Conservation (phyloP, 2,329 filamentous ascomycete genomes). For the Arthrocladium fulminans region DNA sequence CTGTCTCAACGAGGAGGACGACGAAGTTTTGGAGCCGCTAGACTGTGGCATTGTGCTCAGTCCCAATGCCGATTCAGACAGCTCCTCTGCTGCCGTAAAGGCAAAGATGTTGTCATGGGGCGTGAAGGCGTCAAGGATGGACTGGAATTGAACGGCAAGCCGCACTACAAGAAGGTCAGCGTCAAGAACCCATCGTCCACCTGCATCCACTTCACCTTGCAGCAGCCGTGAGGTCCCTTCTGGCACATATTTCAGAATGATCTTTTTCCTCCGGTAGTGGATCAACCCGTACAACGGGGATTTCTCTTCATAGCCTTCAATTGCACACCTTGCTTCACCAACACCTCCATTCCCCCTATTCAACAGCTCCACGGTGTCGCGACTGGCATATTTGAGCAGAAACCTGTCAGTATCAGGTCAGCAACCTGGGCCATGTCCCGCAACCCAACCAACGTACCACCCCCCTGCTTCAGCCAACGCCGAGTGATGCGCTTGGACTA, state of each 20-base stretch:
- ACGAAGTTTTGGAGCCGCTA: conserved; percentile 76
- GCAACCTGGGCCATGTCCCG: conserved; percentile 11
- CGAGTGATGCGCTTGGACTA: conserved; percentile 76
- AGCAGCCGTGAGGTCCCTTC: conserved; percentile 83
- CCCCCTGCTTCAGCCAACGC: conserved; percentile 76
- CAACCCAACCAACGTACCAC: conserved; percentile 58
- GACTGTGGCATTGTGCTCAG: conserved; percentile 84
- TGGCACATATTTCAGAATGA: conserved; percentile 86
- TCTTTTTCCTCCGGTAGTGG: conserved; percentile 78
- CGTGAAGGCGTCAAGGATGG: conserved; percentile 58
- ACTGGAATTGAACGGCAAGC: conserved; percentile 61
- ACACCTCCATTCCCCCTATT: conserved; percentile 72
- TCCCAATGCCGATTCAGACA: conserved; percentile 80
- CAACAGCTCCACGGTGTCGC: conserved; percentile 78
- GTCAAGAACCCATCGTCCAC: background rate
- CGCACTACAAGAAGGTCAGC: conserved; percentile 52
- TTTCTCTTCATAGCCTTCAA: conserved; percentile 69
- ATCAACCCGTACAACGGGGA: conserved; percentile 89
- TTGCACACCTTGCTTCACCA: conserved; percentile 67
- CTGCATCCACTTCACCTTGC: conserved; percentile 58
- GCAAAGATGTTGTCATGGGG: conserved; percentile 81
- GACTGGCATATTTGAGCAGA: conserved; percentile 78
- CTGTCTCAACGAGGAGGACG: conserved; percentile 67
- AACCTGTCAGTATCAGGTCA: conserved; percentile 54
- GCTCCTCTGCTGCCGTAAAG: conserved; percentile 63